Conservation (phyloP, 2,329 filamentous ascomycete genomes). For the Tolypocladium amazonense region DNA sequence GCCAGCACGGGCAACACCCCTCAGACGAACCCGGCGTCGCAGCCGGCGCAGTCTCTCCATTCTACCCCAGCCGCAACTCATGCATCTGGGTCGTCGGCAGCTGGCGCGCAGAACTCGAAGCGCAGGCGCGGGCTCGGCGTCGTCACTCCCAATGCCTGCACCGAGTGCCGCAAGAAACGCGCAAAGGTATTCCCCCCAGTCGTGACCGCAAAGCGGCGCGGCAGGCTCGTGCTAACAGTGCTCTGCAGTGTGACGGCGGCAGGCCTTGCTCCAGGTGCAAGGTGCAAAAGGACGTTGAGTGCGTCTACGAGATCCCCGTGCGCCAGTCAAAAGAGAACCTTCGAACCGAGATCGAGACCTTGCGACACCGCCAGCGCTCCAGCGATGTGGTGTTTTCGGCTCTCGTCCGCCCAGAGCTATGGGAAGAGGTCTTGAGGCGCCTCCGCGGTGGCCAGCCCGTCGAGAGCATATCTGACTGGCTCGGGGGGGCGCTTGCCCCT, state of each 20-base stretch:
- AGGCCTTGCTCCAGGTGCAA: slow-evolving; percentile 45
- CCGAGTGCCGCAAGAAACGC: slow-evolving; percentile 51
- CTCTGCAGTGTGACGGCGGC: slow-evolving; percentile 45
- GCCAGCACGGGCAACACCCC: slow-evolving; percentile 22
- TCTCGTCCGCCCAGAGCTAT: slow-evolving; percentile 36
- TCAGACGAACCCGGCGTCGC: slow-evolving; percentile 16
- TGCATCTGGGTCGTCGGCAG: slow-evolving; percentile 12
- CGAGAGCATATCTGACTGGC: slow-evolving; percentile 45
- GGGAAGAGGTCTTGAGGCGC: slow-evolving; percentile 43
- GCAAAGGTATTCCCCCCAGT: slow-evolving; percentile 37
- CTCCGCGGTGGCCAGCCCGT: slow-evolving; percentile 43
- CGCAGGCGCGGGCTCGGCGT: slow-evolving; percentile 43
- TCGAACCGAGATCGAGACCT: slow-evolving; percentile 45
- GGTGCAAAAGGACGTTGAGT: slow-evolving; percentile 42
- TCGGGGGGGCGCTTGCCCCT: slow-evolving; percentile 24
- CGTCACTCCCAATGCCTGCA: slow-evolving; percentile 50
- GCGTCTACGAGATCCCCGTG: slow-evolving; percentile 51
- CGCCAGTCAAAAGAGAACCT: slow-evolving; percentile 54
- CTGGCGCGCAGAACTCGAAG: slow-evolving; percentile 29
- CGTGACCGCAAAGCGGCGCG: background rate
- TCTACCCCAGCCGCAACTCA: slow-evolving; percentile 5
- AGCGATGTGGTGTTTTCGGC: slow-evolving; percentile 46
- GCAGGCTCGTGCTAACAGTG: background rate
- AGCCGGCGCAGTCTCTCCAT: slow-evolving; percentile 5
- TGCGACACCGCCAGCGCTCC: slow-evolving; percentile 42